These are phyloP conservation scores for Melanogaster broomeanus DNA, from an alignment of 768 basidiomycete species.

Conservation along the genomic window DNA sequence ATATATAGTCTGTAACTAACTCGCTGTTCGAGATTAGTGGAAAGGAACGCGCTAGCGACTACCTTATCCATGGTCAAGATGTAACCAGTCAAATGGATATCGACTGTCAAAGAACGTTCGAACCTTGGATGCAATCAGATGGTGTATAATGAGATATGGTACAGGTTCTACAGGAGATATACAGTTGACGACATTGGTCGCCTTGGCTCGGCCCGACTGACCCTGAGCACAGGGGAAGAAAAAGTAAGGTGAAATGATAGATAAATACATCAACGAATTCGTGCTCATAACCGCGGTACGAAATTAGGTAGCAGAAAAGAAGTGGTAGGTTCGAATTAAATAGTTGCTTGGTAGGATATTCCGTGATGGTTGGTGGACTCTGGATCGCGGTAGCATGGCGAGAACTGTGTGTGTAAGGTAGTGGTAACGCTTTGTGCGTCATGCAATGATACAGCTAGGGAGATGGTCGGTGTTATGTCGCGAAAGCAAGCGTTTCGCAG, in stretches of 20 bases:
- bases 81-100: too few species aligned
- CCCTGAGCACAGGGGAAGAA: slow-evolving; percentile 1
- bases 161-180: slow-evolving; percentile 22
- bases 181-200: slow-evolving; percentile 5
- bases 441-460: slow-evolving; percentile 21
- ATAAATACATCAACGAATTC: slow-evolving; percentile 18
- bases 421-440: slow-evolving; percentile 6
- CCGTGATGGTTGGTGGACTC: neutral
- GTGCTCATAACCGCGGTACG: slow-evolving; percentile 12
- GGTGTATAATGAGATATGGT: slow-evolving; percentile 10
- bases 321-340: slow-evolving; percentile 16
- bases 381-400: neutral
- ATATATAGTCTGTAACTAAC: too few species aligned
- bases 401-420: slow-evolving; percentile 7
- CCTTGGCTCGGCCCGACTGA: neutral
- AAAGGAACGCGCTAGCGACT: too few species aligned
- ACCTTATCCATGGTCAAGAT: too few species aligned
- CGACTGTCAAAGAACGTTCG: too few species aligned
- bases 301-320: slow-evolving; percentile 11
- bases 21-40: too few species aligned
- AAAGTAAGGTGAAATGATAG: slow-evolving; percentile 10
- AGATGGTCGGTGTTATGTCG: slow-evolving; percentile 8
- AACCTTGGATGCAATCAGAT: slow-evolving; percentile 10
- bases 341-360: slow-evolving; percentile 15
- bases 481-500: slow-evolving; percentile 12